A percentile compares a stretch with the other conserved stretches of the same genome.
These are phyloP conservation scores for Coniochaeta sp. DNA, from an alignment of 2,329 filamentous ascomycete genomes.

Conservation along the genomic window DNA sequence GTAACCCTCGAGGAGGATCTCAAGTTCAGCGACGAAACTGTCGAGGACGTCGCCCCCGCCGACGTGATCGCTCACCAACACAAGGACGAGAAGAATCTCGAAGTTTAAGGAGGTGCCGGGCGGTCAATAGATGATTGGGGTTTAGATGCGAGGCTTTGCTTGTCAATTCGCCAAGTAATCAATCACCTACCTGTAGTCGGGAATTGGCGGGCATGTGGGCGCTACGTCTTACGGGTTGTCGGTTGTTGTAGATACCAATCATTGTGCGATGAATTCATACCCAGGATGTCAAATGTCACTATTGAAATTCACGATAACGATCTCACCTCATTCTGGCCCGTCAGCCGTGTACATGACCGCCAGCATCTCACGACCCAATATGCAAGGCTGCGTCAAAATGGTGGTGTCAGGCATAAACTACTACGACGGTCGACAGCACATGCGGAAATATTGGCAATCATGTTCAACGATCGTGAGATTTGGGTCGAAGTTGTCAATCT, in stretches of 20 bases:
- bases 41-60: constrained; percentile 54
- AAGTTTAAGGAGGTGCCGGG: not conserved
- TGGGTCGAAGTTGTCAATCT: not conserved
- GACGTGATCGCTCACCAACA: constrained; percentile 13
- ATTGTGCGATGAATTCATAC: not conserved
- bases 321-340: not conserved
- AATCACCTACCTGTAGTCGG: not conserved
- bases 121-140: not conserved
- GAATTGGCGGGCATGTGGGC: not conserved
- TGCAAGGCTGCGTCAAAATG: too few relatives aligned
- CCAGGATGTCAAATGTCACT: not conserved
- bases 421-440: too few relatives aligned
- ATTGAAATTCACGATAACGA: not conserved
- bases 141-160: too few relatives aligned
- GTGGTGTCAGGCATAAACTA: too few relatives aligned
- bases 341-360: too few relatives aligned
- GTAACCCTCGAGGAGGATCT: constrained; percentile 76
- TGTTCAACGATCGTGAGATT: too few relatives aligned
- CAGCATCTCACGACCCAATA: too few relatives aligned
- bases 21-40: constrained; percentile 75
- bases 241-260: not conserved
- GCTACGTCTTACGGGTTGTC: not conserved
- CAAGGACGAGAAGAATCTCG: constrained; percentile 18
- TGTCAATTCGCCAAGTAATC: too few relatives aligned
- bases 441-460: too few relatives aligned